Evolutionary conservation across 1,284 basidiomycete species (phyloP), one percentile per base, ranked within the genome.

Genomic region (Caloboletus firmus): DNA sequence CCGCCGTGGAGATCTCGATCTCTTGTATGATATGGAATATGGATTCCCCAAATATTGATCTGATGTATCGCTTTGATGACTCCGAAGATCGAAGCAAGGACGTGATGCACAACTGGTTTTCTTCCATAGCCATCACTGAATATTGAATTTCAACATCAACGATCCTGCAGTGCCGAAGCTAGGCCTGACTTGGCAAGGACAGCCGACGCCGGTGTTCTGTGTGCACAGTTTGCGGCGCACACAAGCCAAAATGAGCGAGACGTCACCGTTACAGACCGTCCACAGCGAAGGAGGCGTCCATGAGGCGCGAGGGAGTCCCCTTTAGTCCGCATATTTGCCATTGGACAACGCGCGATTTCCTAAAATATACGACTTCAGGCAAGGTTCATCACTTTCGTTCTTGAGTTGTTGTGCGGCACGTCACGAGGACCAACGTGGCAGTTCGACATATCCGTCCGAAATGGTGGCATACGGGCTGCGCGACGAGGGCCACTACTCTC

Each of bases 71-170:
- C 10, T 34, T 52, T 56, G 46, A 63, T 61, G 50, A 53, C 63
- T 64, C 61, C 66, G 56, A 66, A 65, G 58, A 67, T 62, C 62
- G 62, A 63, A 63, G 57, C 56, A 26, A 44, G 48, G 39, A 39
- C 37, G 51, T 36, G 47, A 55, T 49, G 40, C 51, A 50, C 48
- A 6, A 22, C 50, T 34, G 10, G 28, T 20, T 45, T 45, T 55
- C 63, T 60, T 68, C 64, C 64, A 69, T 65, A 62, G 26, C 56
- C 28, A 66, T 65, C 56, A 67, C 50, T 24, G 24, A 24, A 5
- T 5, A 24, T 24, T 55, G 52, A 65, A 65, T 68, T 65, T 63
- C 55, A 68, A 40, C 32, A 30, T 45, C 40, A 45, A 54, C 26
- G 42, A 49, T 32, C 32, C 22, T 45, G 37, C 35, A 31, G 45